phyloP scores from a whole-genome alignment of 2,329 filamentous ascomycete species.

The Colletotrichum sp. region DNA sequence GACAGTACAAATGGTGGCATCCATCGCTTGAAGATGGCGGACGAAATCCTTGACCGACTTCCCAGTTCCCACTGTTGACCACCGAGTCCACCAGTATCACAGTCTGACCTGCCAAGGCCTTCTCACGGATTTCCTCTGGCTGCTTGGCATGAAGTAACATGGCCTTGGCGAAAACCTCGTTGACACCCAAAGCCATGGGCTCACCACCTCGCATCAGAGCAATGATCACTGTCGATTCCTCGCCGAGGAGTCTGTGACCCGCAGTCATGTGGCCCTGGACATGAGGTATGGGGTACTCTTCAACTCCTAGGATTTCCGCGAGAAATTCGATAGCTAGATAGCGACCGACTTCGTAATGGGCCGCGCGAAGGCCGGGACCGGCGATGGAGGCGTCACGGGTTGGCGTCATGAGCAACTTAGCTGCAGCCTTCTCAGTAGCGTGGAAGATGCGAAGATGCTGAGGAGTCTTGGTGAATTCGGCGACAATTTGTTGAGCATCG shows the following conservation, averaged over 20 bases:
- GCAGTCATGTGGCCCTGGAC: conserved; percentile 51
- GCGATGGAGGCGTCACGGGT: conserved; percentile 55
- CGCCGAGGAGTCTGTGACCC: conserved; percentile 56
- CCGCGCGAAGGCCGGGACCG: conserved; percentile 52
- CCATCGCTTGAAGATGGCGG: conserved; percentile 44
- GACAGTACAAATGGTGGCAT: conserved; percentile 49
- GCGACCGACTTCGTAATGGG: conserved; percentile 53
- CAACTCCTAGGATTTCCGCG: conserved; percentile 50
- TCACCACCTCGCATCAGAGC: conserved; percentile 69
- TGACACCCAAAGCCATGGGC: conserved; percentile 65
- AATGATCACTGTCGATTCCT: conserved; percentile 49
- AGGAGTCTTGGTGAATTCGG: conserved; percentile 12
- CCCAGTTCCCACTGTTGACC: conserved; percentile 62
- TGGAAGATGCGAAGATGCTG: conserved; percentile 34
- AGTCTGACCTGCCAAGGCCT: conserved; percentile 47
- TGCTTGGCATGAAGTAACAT: conserved; percentile 53
- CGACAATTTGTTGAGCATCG: conserved; percentile 32
- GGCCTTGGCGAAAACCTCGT: conserved; percentile 54
- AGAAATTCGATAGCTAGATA: conserved; percentile 60
- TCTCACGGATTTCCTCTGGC: conserved; percentile 43
- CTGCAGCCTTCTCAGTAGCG: conserved; percentile 47
- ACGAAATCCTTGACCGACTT: conserved; percentile 54
- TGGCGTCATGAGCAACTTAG: conserved; percentile 57
- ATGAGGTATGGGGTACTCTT: conserved; percentile 52
- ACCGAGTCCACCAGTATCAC: conserved; percentile 66